Evolutionary conservation across 2,329 filamentous ascomycete species (phyloP).

Genomic region (Aureobasidium sp.): DNA sequence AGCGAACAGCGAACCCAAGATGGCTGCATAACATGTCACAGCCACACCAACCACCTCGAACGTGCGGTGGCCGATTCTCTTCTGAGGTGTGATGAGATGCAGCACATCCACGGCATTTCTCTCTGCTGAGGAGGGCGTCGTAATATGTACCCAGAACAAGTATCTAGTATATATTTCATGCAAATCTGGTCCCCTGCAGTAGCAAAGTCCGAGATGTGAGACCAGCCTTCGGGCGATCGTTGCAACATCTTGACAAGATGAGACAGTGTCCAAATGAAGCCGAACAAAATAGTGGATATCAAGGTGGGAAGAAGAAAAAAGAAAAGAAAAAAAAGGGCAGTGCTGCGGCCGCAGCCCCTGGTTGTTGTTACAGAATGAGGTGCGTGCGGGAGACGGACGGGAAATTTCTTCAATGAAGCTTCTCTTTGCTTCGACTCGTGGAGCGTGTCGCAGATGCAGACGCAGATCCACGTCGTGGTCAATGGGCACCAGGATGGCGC

Average conservation of each 20-base stretch:
- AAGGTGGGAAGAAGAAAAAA: background rate
- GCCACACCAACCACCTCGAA: conserved; percentile 15
- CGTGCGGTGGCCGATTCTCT: background rate
- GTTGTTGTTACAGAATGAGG: conserved; percentile 11
- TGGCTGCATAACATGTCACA: conserved; percentile 7
- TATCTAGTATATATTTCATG: background rate
- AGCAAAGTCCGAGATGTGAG: conserved; percentile 6
- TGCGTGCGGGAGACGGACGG: conserved; percentile 6
- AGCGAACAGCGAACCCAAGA: background rate
- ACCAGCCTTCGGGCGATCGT: background rate
- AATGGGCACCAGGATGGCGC: conserved; percentile 9
- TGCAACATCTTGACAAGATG: conserved; percentile 8
- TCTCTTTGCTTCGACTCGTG: conserved; percentile 8
- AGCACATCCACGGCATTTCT: conserved; percentile 6
- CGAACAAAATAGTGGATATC: background rate
- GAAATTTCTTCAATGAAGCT: conserved; percentile 9
- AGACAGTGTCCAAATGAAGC: conserved; percentile 4
- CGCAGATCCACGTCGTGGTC: conserved; percentile 5
- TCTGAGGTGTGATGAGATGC: conserved; percentile 7
- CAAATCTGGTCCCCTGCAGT: conserved; percentile 1
- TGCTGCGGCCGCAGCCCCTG: background rate
- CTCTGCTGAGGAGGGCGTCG: background rate
- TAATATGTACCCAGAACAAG: background rate
- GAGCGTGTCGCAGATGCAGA: conserved; percentile 7
- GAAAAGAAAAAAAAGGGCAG: background rate